phyloP scores from a whole-genome alignment of 164 flowering plant genomes.

The Aristolochia fimbriata region DNA sequence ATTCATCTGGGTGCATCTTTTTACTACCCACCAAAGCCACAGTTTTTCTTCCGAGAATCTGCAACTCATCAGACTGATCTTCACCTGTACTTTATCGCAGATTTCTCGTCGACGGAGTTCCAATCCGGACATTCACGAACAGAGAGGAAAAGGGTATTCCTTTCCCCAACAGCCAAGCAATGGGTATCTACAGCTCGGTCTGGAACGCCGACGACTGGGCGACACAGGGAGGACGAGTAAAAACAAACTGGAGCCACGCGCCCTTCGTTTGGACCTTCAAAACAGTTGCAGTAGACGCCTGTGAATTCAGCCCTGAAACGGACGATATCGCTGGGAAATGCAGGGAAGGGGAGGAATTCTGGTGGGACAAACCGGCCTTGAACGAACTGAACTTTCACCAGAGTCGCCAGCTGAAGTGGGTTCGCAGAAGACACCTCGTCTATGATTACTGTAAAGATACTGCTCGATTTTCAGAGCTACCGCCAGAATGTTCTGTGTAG shows the following conservation, averaged over 20 bases:
- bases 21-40: not conserved
- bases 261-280: constrained; percentile 26
- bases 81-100: constrained; percentile 4
- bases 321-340: constrained; percentile 27
- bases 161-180: constrained; percentile 26
- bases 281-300: constrained; percentile 37
- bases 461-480: constrained; percentile 50
- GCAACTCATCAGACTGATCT: too few relatives aligned
- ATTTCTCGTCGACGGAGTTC: constrained; percentile 30
- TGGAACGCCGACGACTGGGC: constrained; percentile 58
- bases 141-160: constrained; percentile 19
- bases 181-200: constrained; percentile 30
- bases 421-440: constrained; percentile 61
- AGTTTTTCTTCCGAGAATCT: not conserved
- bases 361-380: constrained; percentile 85
- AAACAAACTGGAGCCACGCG: constrained; percentile 37
- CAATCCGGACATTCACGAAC: constrained; percentile 25
- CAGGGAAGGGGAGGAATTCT: constrained; percentile 30
- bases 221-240: constrained; percentile 40
- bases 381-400: constrained; percentile 68
- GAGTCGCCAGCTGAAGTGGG: constrained; percentile 87
- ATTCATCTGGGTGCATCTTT: not conserved
- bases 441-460: constrained; percentile 75
- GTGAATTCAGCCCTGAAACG: constrained; percentile 33
- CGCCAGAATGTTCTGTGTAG: constrained; percentile 41